A percentile compares a stretch with the other conserved stretches of the same genome.
These are phyloP conservation scores for Tulasnella sp. DNA, from an alignment of 768 basidiomycete species.

Conservation along the genomic window DNA sequence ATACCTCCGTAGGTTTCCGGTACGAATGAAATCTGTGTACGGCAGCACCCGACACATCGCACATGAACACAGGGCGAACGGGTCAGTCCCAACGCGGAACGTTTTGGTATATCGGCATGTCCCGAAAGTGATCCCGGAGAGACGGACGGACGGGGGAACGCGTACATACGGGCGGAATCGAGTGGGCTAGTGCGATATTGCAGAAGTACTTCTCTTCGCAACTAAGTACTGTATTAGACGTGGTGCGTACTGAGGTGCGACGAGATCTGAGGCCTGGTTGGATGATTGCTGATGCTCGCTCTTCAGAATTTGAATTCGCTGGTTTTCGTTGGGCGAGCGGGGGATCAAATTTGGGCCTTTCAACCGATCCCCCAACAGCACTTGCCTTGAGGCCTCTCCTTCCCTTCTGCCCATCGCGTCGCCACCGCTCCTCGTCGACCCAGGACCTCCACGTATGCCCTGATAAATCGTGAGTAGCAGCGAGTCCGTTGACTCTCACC, in stretches of 20 bases:
- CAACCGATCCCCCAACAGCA: background rate
- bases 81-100: background rate
- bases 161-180: no score
- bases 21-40: background rate
- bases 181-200: background rate
- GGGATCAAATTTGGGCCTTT: background rate
- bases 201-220: background rate
- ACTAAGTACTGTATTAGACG: background rate
- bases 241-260: background rate
- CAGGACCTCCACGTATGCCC: background rate
- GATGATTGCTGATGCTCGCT: background rate
- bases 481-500: background rate
- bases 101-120: background rate
- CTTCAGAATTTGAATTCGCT: background rate
- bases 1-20: background rate
- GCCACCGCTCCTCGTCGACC: background rate
- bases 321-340: background rate
- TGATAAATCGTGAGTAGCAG: no score
- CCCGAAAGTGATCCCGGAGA: background rate
- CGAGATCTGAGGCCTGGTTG: background rate
- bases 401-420: background rate
- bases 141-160: background rate
- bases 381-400: constrained; percentile 3
- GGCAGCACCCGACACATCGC: background rate
- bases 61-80: constrained; percentile 1